Evolutionary conservation across 2,329 filamentous ascomycete species (phyloP), one percentile per base, ranked within the genome.

Genomic region (Nemania serpens): DNA sequence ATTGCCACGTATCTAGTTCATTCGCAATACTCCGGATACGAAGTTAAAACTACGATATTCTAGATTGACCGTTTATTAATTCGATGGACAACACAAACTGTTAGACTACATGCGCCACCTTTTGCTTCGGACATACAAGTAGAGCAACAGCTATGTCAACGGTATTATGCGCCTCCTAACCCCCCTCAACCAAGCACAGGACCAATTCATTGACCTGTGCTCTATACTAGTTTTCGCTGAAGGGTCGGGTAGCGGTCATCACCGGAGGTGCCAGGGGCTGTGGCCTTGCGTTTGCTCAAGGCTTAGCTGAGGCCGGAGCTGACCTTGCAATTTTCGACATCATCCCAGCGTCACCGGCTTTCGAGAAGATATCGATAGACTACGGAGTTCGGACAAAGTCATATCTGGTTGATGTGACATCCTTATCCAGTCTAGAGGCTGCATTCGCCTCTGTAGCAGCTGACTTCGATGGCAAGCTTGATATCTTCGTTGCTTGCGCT

Each of bases 321-420:
- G 72, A 81, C 59, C 70, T 81, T 6, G 78, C 77, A n/a, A 73
- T 81, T 41, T 81, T 81, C 61, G 79, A 82, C 62, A 68, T 81
- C 13, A 78, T 81, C 52, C 71, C 74, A 18, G 78, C 74, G 0
- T 73, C 71, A 0, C 60, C 70, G 0, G 75, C 68, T 9, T 80
- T 81, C 46, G 66, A 76, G 45, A 71, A 74, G 4, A 76, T 82
- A 20, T 70, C 75, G 17, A 76, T 75, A 25, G 75, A 76, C 3
- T 77, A 73, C 54, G 74, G 75, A 7, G 77, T 83, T 17, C 76
- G 74, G 33, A 77, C 76, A 0, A 73, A 72, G 13, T 73, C 75
- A 49, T 81, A 81, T 71, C 71, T 69, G 65, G 75, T 75, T 42
- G 77, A 79, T 53, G 77, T 79, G 5, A 75, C 71, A 3, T 73